phyloP scores from a whole-genome alignment of 1,284 basidiomycete genomes.

The Microbotryomycetes sp. region DNA sequence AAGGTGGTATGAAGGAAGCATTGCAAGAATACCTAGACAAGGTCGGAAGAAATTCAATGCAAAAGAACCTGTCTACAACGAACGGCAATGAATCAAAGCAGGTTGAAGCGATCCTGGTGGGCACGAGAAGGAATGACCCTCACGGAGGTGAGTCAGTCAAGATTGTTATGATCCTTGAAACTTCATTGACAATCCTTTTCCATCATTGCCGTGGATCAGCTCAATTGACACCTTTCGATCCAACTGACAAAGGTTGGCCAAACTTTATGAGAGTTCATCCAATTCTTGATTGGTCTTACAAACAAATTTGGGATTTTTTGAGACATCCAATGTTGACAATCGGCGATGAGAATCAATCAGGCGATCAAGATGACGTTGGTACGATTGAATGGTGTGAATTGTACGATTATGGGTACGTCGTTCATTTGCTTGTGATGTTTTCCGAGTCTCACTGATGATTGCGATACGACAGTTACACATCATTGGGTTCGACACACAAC shows the following conservation, averaged over 20 bases:
- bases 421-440: background rate
- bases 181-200: background rate
- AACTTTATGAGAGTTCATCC: constrained; percentile 86
- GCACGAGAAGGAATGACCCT: constrained; percentile 80
- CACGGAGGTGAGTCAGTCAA: constrained; percentile 66
- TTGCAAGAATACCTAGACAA: constrained; percentile 64
- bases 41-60: constrained; percentile 46
- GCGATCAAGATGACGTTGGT: background rate
- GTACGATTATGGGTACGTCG: constrained; percentile 79
- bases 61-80: no score
- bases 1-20: constrained; percentile 75
- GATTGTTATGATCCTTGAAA: background rate
- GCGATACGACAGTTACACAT: constrained; percentile 66
- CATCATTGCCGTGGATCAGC: constrained; percentile 33
- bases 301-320: constrained; percentile 83
- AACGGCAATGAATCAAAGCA: constrained; percentile 11
- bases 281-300: constrained; percentile 89
- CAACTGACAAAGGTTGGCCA: constrained; percentile 85
- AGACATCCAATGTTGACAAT: constrained; percentile 60
- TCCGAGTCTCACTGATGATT: background rate
- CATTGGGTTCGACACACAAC: constrained; percentile 89
- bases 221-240: constrained; percentile 62
- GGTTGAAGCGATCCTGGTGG: constrained; percentile 76
- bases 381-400: constrained; percentile 63
- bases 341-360: constrained; percentile 5